Evolutionary conservation across 768 basidiomycete species (phyloP).

Genomic region (Ramaria sp.): DNA sequence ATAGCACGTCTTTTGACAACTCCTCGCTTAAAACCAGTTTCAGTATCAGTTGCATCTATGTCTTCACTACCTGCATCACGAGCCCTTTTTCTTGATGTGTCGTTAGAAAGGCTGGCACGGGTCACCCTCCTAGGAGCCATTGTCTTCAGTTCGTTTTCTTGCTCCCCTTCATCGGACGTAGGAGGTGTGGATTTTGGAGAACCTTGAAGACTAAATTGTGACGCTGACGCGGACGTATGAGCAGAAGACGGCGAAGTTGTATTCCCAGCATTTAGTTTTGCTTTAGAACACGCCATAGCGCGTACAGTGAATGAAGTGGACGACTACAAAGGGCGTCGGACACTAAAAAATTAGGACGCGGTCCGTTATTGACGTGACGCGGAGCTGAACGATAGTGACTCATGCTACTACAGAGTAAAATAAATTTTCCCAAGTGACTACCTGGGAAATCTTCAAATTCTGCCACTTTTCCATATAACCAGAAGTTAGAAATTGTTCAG

Average conservation of each 20-base stretch:
- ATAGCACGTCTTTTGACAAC: conserved; percentile 1
- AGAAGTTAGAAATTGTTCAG: no score
- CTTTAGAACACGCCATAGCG: conserved; percentile 5
- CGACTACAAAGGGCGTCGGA: conserved; percentile 1
- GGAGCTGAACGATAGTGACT: no score
- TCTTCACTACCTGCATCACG: conserved; percentile 5
- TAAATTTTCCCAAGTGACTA: no score
- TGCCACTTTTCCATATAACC: no score
- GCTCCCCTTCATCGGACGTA: conserved; percentile 3
- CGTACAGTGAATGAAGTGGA: neutral
- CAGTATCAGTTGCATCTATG: neutral
- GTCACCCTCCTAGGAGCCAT: neutral
- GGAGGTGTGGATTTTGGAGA: conserved; percentile 7
- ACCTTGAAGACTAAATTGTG: conserved; percentile 1
- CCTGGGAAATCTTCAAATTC: no score
- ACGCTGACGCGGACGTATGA: neutral
- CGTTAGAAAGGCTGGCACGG: neutral
- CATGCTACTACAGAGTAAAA: no score
- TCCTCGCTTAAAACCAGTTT: neutral
- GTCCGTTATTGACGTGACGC: no score
- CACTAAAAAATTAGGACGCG: conserved; percentile 2
- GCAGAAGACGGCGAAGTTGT: conserved; percentile 1
- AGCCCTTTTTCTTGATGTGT: neutral
- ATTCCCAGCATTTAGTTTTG: neutral
- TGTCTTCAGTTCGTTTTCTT: neutral